phyloP scores from a whole-genome alignment of 495 filamentous ascomycete genomes.

The Penicillium waksmanii region DNA sequence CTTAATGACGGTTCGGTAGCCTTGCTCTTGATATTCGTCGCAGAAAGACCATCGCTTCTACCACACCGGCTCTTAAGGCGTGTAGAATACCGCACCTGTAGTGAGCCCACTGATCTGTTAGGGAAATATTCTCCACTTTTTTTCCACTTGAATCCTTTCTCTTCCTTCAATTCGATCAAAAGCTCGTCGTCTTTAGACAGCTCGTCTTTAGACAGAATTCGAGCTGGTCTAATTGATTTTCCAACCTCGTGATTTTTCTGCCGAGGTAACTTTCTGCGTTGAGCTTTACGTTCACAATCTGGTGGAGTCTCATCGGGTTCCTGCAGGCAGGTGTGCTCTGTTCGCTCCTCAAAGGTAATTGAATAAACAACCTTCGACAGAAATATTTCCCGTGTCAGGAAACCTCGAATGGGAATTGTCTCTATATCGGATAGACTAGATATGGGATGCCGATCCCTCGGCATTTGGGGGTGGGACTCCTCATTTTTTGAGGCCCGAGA shows the following conservation, averaged over 20 bases:
- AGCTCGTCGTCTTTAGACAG: constrained; percentile 19
- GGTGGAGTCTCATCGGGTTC: constrained; percentile 1
- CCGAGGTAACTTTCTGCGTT: constrained; percentile 7
- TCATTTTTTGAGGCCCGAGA: background rate
- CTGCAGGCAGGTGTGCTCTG: constrained; percentile 11
- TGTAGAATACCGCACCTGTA: constrained; percentile 18
- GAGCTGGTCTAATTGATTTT: constrained; percentile 8
- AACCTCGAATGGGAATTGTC: constrained; percentile 1
- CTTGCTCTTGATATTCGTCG: constrained; percentile 7
- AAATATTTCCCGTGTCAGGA: background rate
- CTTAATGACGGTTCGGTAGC: constrained; percentile 13
- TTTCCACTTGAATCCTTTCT: constrained; percentile 13
- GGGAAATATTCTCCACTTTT: constrained; percentile 20
- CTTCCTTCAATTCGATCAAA: constrained; percentile 18
- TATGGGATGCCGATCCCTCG: background rate
- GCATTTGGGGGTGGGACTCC: background rate
- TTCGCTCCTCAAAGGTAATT: constrained; percentile 11
- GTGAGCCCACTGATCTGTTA: constrained; percentile 15
- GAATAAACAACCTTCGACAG: constrained; percentile 1
- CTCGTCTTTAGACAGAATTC: constrained; percentile 18
- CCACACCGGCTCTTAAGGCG: constrained; percentile 15
- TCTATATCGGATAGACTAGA: constrained; percentile 1
- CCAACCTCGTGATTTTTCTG: background rate
- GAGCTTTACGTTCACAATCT: constrained; percentile 10
- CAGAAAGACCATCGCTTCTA: constrained; percentile 8